phyloP scores from a whole-genome alignment of 2,329 filamentous ascomycete species.

The Diaporthe sp. region DNA sequence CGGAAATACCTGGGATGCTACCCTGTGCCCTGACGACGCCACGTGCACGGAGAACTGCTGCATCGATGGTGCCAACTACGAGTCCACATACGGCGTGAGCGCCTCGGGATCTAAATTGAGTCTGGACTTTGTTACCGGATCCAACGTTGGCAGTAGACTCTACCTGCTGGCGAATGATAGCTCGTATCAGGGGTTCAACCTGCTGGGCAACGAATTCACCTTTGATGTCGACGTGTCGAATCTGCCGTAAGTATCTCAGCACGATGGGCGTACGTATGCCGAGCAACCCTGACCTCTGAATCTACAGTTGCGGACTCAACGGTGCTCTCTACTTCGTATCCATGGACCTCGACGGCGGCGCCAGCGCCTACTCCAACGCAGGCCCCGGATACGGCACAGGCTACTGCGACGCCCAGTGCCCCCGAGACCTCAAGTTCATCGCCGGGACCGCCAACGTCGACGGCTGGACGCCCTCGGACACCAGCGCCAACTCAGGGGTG shows the following conservation, averaged over 20 bases:
- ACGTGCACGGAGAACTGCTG: conserved; percentile 69
- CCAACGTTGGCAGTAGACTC: conserved; percentile 53
- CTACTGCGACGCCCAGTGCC: conserved; percentile 57
- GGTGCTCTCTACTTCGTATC: conserved; percentile 68
- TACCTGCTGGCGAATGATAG: conserved; percentile 50
- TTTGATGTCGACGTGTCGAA: conserved; percentile 76
- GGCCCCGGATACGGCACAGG: conserved; percentile 63
- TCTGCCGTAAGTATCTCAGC: conserved; percentile 63
- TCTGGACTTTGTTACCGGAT: conserved; percentile 60
- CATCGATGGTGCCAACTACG: conserved; percentile 68
- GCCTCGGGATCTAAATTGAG: conserved; percentile 62
- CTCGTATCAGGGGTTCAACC: conserved; percentile 64
- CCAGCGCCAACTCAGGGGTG: conserved; percentile 65
- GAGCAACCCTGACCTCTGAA: conserved; percentile 45
- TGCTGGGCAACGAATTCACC: conserved; percentile 73
- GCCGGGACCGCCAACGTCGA: conserved; percentile 57
- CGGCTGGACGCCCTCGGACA: conserved; percentile 62
- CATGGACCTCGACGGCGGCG: conserved; percentile 52
- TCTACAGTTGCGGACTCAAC: conserved; percentile 69
- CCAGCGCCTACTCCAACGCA: conserved; percentile 52
- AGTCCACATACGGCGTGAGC: conserved; percentile 65
- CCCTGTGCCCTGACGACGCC: conserved; percentile 61
- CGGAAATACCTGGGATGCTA: conserved; percentile 62
- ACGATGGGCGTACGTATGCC: not conserved
- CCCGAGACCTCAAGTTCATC: conserved; percentile 57